These are phyloP conservation scores for Aspergillus affinis DNA, from an alignment of 495 filamentous ascomycete species.

Conservation along the genomic window DNA sequence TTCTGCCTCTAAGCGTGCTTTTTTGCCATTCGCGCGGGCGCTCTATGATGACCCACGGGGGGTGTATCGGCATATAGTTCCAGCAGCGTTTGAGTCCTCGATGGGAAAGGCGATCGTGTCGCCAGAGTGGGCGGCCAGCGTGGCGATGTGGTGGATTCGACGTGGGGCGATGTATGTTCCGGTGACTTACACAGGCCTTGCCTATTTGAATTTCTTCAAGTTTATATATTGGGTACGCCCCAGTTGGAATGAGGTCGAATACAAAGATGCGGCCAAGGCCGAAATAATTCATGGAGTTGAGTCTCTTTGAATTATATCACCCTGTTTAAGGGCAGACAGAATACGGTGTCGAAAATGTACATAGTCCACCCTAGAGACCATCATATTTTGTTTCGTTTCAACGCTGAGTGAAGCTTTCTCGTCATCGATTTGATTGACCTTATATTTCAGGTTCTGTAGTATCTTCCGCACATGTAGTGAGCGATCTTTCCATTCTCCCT, in stretches of 20 bases:
- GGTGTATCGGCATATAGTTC: constrained; percentile 20
- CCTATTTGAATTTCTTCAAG: constrained; percentile 17
- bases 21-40: constrained; percentile 19
- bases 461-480: too few species aligned
- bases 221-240: constrained; percentile 11
- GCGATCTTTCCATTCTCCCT: too few species aligned
- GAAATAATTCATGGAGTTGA: too few species aligned
- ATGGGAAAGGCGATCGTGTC: constrained; percentile 12
- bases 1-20: constrained; percentile 12
- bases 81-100: constrained; percentile 8
- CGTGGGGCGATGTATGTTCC: constrained; percentile 20
- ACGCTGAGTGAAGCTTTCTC: too few species aligned
- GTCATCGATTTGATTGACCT: too few species aligned
- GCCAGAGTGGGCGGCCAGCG: constrained; percentile 14
- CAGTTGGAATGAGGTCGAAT: not conserved
- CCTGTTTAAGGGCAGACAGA: too few species aligned
- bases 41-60: constrained; percentile 13
- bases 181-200: constrained; percentile 14
- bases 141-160: constrained; percentile 20
- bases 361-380: too few species aligned
- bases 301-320: too few species aligned
- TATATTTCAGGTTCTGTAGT: too few species aligned
- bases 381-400: too few species aligned
- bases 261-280: too few species aligned
- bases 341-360: too few species aligned